These are phyloP conservation scores for Microbotryum violaceum DNA, from an alignment of 1,284 basidiomycete genomes.

Conservation along the genomic window DNA sequence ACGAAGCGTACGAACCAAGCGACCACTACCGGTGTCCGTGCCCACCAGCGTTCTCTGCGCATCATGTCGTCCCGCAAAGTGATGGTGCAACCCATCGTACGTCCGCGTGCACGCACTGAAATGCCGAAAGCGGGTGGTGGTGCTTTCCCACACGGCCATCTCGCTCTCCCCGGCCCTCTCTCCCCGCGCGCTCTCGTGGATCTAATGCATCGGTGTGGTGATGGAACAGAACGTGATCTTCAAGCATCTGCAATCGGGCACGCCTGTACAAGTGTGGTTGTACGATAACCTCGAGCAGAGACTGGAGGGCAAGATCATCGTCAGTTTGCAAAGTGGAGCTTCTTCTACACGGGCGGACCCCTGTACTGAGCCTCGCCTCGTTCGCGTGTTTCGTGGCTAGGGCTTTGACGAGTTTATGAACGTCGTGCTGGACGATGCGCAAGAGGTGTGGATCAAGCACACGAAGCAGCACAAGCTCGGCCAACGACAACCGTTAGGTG, in stretches of 20 bases:
- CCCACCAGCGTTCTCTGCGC: too few species aligned
- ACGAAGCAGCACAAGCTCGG: slow-evolving; percentile 55
- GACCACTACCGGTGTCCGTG: too few species aligned
- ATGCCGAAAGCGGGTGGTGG: not conserved
- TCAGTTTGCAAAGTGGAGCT: slow-evolving; percentile 55
- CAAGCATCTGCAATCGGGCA: slow-evolving; percentile 76
- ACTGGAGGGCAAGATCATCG: slow-evolving; percentile 92
- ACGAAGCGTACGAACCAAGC: too few species aligned
- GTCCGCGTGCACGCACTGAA: not conserved
- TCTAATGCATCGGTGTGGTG: too few species aligned
- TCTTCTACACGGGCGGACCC: too few species aligned
- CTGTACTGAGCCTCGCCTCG: too few species aligned
- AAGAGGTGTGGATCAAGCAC: slow-evolving; percentile 78
- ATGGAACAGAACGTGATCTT: slow-evolving; percentile 86
- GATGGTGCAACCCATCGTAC: slow-evolving; percentile 25
- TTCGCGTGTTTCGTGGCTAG: too few species aligned
- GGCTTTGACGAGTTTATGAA: slow-evolving; percentile 99
- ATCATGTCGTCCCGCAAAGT: not conserved
- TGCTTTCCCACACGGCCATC: too few species aligned
- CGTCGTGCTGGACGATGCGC: slow-evolving; percentile 85
- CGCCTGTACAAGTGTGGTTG: slow-evolving; percentile 86
- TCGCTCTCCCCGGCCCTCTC: too few species aligned
- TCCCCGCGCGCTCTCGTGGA: not conserved
- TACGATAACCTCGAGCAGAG: slow-evolving; percentile 97
- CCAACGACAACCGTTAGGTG: slow-evolving; percentile 67